These are phyloP conservation scores for Globisporangium nunn DNA, from an alignment of 352 stramenopile genomes.

Conservation along the genomic window DNA sequence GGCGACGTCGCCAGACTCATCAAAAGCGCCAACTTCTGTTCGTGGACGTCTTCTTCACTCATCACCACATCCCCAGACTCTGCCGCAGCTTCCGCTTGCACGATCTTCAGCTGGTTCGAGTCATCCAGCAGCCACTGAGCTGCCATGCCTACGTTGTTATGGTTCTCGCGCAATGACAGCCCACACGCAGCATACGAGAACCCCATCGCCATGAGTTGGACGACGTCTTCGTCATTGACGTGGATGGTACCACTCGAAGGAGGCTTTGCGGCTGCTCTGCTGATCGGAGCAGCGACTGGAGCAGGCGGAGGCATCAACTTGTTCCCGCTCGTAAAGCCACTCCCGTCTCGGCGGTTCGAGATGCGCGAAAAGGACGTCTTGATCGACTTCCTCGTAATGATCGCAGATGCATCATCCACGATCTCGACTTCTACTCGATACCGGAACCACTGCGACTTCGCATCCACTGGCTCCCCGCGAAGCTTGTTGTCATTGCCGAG, in stretches of 20 bases:
- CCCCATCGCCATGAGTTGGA: conserved; percentile 85
- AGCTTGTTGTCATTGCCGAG: conserved; percentile 93
- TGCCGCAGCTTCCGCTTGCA: conserved; percentile 43
- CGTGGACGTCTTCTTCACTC: conserved; percentile 51
- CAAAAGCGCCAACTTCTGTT: conserved; percentile 63
- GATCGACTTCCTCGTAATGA: conserved; percentile 61
- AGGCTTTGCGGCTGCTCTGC: conserved; percentile 1
- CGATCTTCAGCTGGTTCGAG: conserved; percentile 65
- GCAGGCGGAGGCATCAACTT: conserved; percentile 40
- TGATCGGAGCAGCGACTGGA: conserved; percentile 9
- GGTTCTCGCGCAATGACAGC: conserved; percentile 60
- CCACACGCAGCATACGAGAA: conserved; percentile 83
- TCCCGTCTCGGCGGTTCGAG: conserved; percentile 17
- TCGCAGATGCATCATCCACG: conserved; percentile 22
- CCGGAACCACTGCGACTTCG: conserved; percentile 84
- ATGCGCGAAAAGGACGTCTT: conserved; percentile 66
- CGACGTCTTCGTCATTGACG: conserved; percentile 73
- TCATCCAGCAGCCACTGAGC: conserved; percentile 83
- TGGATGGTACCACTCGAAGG: conserved; percentile 15
- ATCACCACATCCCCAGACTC: conserved; percentile 42
- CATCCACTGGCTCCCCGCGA: conserved; percentile 89
- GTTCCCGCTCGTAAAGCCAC: conserved; percentile 11
- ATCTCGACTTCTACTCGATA: conserved; percentile 81
- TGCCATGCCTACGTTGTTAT: conserved; percentile 58
- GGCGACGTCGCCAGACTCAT: conserved; percentile 52